phyloP scores from a whole-genome alignment of 495 filamentous ascomycete species.

The Lindgomyces ingoldianus region DNA sequence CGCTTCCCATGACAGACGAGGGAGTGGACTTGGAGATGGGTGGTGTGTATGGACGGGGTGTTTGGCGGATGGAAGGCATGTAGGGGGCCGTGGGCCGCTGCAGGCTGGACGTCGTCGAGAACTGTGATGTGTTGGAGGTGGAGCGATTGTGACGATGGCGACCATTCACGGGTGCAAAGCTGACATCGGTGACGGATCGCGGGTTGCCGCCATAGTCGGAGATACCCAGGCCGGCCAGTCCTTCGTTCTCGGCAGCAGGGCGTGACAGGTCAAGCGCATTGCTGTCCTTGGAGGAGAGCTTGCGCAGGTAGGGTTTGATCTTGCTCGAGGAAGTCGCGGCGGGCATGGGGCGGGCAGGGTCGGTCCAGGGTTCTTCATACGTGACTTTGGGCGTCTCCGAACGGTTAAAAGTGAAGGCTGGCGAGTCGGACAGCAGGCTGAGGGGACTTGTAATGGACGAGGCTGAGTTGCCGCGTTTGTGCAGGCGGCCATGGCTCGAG shows the following conservation, averaged over 20 bases:
- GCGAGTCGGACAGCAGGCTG: conserved; percentile 12
- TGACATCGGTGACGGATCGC: conserved; percentile 46
- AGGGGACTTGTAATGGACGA: conserved; percentile 39
- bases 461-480: conserved; percentile 46
- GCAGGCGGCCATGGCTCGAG: conserved; percentile 41
- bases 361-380: conserved; percentile 41
- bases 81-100: conserved; percentile 55
- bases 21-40: conserved; percentile 57
- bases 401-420: conserved; percentile 38
- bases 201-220: conserved; percentile 48
- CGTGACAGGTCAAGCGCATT: conserved; percentile 57
- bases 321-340: conserved; percentile 30
- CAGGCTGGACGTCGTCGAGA: conserved; percentile 54
- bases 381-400: conserved; percentile 43
- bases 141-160: conserved; percentile 55
- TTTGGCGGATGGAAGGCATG: conserved; percentile 62
- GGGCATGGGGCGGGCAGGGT: conserved; percentile 12
- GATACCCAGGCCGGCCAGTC: conserved; percentile 57
- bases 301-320: conserved; percentile 61
- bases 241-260: conserved; percentile 58
- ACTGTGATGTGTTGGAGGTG: conserved; percentile 58
- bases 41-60: conserved; percentile 58
- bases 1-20: conserved; percentile 48
- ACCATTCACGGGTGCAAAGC: conserved; percentile 38
- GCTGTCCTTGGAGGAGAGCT: conserved; percentile 53